A percentile compares a stretch with the other conserved stretches of the same genome.
Evolutionary conservation across 2,329 filamentous ascomycete species (phyloP).

Genomic region (Aureobasidium uvarum): DNA sequence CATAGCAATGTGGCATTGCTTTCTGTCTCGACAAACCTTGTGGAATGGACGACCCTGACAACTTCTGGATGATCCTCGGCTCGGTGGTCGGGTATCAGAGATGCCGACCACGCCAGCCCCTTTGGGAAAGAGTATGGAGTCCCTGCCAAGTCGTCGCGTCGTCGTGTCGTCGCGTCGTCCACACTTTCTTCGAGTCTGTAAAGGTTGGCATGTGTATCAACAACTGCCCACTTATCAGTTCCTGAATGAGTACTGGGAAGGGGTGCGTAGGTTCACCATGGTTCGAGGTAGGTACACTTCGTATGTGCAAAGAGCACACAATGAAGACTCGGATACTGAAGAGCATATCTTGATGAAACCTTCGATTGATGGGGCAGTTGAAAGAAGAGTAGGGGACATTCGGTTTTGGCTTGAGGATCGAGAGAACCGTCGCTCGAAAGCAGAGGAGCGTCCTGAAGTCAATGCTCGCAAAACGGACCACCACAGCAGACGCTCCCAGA

Average conservation of each 20-base stretch:
- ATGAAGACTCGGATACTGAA: not conserved
- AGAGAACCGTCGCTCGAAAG: not conserved
- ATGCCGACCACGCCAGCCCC: conserved; percentile 15
- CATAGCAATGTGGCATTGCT: not conserved
- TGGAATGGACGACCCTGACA: not conserved
- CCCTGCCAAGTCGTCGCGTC: conserved; percentile 18
- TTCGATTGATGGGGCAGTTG: not conserved
- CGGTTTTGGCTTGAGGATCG: conserved; percentile 9
- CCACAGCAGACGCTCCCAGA: not conserved
- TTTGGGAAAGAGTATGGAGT: conserved; percentile 10
- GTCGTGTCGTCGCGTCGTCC: conserved; percentile 24
- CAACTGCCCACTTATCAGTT: not conserved
- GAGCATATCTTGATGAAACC: conserved; percentile 3
- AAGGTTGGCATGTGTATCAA: not conserved
- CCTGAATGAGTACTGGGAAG: too few relatives aligned
- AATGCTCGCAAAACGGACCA: not conserved
- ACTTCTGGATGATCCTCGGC: not conserved
- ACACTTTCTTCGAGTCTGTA: not conserved
- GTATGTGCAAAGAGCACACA: not conserved
- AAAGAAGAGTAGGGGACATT: conserved; percentile 4
- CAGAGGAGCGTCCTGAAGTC: not conserved
- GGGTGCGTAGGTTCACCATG: not conserved
- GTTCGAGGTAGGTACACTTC: not conserved
- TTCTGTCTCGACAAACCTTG: not conserved
- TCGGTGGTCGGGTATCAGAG: not conserved